phyloP scores from a whole-genome alignment of 352 stramenopile genomes.

The Phytophthora pluvialis region DNA sequence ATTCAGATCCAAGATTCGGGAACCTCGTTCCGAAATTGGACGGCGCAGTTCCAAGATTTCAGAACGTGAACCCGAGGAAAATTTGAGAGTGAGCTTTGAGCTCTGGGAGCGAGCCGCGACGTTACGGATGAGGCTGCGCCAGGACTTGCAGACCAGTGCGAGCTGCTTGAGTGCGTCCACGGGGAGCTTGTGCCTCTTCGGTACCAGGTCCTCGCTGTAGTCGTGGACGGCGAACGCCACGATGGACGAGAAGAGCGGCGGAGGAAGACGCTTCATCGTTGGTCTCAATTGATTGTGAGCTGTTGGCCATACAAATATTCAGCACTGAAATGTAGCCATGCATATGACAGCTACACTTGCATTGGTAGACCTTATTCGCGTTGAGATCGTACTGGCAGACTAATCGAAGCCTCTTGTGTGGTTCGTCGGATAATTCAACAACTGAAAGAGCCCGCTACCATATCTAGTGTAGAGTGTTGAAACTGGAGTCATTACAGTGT shows the following conservation, averaged over 20 bases:
- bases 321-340: background rate
- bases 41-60: constrained; percentile 26
- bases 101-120: constrained; percentile 22
- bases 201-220: constrained; percentile 24
- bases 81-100: constrained; percentile 24
- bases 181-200: background rate
- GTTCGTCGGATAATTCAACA: too few species aligned
- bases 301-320: background rate
- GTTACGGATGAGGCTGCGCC: constrained; percentile 27
- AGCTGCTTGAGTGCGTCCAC: constrained; percentile 20
- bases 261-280: constrained; percentile 28
- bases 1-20: constrained; percentile 33
- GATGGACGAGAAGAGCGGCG: constrained; percentile 33
- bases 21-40: constrained; percentile 25
- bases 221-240: constrained; percentile 38
- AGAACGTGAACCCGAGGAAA: constrained; percentile 16
- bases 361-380: too few species aligned
- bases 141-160: constrained; percentile 37
- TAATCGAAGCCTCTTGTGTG: too few species aligned
- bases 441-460: too few species aligned
- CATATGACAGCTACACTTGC: background rate
- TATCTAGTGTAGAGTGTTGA: too few species aligned
- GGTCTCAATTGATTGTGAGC: background rate
- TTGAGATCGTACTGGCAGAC: too few species aligned
- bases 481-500: too few species aligned